A percentile compares a stretch with the other conserved stretches of the same genome.
These are phyloP conservation scores for Sphaerulina vaccinii DNA, from an alignment of 2,329 filamentous ascomycete species.

Conservation along the genomic window DNA sequence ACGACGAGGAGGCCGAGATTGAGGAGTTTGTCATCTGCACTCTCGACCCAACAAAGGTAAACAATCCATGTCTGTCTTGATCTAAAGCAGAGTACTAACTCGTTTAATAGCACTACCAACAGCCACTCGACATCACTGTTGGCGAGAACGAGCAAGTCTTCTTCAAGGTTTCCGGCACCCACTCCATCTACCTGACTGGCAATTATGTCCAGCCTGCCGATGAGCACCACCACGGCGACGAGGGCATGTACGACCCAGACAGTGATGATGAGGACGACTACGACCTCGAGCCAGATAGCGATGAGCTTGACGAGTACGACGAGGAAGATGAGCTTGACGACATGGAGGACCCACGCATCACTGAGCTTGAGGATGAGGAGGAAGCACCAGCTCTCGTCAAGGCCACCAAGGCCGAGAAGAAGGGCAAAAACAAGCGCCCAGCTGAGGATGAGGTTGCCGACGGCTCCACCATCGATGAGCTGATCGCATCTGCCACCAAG, in stretches of 20 bases:
- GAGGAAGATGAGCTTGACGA: constrained; percentile 34
- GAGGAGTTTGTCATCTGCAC: constrained; percentile 96
- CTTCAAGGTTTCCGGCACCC: constrained; percentile 87
- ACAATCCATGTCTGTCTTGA: constrained; percentile 29
- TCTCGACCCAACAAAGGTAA: constrained; percentile 86
- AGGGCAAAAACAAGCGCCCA: constrained; percentile 90
- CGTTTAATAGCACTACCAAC: constrained; percentile 78
- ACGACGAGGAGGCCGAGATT: constrained; percentile 64
- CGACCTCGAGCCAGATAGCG: constrained; percentile 75
- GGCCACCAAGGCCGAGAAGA: constrained; percentile 69
- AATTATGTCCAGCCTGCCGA: constrained; percentile 83
- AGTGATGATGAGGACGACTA: constrained; percentile 66
- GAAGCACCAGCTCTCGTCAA: constrained; percentile 59
- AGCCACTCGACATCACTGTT: constrained; percentile 89
- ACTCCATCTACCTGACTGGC: constrained; percentile 87
- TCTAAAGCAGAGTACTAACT: constrained; percentile 33
- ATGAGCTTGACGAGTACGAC: constrained; percentile 62
- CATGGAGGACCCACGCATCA: constrained; percentile 28
- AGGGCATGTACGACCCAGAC: constrained; percentile 61
- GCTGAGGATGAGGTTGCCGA: constrained; percentile 66
- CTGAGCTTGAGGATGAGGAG: constrained; percentile 29
- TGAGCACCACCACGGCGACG: constrained; percentile 56
- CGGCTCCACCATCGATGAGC: constrained; percentile 67
- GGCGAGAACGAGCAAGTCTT: constrained; percentile 84
- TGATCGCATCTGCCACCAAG: constrained; percentile 73